Conservation (phyloP, 1,139 yeast species). For the Suhomyces maxii region DNA sequence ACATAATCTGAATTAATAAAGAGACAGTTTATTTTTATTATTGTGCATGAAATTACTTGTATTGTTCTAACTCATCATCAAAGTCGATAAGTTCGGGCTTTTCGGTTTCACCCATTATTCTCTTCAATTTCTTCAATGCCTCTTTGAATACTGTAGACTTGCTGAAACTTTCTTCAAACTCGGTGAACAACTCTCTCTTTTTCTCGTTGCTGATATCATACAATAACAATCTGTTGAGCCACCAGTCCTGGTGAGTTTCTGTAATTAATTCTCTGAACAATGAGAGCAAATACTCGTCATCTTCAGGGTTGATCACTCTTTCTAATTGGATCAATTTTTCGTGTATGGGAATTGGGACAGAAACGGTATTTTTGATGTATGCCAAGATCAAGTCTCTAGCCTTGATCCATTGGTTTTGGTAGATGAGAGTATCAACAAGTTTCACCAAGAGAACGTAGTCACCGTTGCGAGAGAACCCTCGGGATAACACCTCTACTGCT, state of each 20-base stretch:
- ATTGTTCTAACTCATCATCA: constrained; percentile 2
- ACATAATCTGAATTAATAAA: not conserved
- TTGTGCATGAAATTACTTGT: not conserved
- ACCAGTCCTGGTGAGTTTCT: constrained; percentile 27
- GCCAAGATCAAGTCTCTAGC: constrained; percentile 40
- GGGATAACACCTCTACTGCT: constrained; percentile 40
- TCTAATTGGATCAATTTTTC: constrained; percentile 43
- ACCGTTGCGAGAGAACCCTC: constrained; percentile 30
- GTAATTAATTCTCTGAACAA: constrained; percentile 26
- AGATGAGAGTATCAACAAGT: constrained; percentile 41
- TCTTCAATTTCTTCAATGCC: constrained; percentile 8
- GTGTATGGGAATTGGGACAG: constrained; percentile 35
- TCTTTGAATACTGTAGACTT: constrained; percentile 9
- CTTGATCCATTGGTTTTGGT: constrained; percentile 27
- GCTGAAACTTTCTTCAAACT: constrained; percentile 11
- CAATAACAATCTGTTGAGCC: constrained; percentile 15
- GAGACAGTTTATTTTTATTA: constrained; percentile 1
- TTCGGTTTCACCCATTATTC: not conserved
- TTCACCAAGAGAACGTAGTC: constrained; percentile 30
- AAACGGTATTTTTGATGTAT: constrained; percentile 26
- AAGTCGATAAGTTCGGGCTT: not conserved
- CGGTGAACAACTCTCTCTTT: constrained; percentile 13
- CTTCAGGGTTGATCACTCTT: constrained; percentile 24
- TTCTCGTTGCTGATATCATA: constrained; percentile 10
- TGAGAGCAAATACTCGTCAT: constrained; percentile 25